These are phyloP conservation scores for Dendrobium catenatum DNA, from an alignment of 106 monocot species.

Conservation along the genomic window DNA sequence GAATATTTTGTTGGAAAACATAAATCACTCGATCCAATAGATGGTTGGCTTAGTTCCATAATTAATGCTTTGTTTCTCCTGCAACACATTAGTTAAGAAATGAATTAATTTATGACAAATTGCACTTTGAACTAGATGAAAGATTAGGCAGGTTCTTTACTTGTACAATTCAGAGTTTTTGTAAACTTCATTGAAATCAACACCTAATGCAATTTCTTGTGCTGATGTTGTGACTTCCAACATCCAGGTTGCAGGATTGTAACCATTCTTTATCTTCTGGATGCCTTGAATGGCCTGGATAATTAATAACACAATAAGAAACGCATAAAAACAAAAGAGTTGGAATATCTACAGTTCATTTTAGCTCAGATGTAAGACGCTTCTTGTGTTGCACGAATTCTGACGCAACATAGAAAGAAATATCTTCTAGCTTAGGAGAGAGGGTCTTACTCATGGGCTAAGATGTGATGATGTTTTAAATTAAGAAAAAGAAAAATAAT, in stretches of 20 bases:
- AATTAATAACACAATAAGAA: too few relatives aligned
- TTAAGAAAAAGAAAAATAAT: too few relatives aligned
- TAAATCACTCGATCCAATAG: conserved; percentile 46
- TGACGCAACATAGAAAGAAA: too few relatives aligned
- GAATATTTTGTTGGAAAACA: conserved; percentile 52
- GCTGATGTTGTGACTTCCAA: conserved; percentile 22
- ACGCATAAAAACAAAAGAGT: too few relatives aligned
- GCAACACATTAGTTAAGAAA: neutral
- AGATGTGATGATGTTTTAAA: neutral
- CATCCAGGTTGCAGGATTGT: conserved; percentile 66
- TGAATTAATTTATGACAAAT: neutral
- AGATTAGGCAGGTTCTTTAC: conserved; percentile 11
- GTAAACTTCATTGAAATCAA: conserved; percentile 26
- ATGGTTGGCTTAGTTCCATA: conserved; percentile 37
- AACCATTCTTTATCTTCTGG: conserved; percentile 35
- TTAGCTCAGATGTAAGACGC: neutral
- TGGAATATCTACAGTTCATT: too few relatives aligned
- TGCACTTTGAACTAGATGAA: too few relatives aligned
- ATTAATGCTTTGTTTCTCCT: conserved; percentile 67
- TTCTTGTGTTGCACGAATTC: too few relatives aligned
- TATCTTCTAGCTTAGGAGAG: too few relatives aligned
- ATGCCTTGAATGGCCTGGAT: conserved; percentile 32
- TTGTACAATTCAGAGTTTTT: conserved; percentile 26
- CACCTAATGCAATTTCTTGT: conserved; percentile 22
- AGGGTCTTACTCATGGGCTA: too few relatives aligned